A percentile compares a stretch with the other conserved stretches of the same genome.
Evolutionary conservation across 805 yeast species (phyloP).

Genomic region (Lipomyces chichibuensis): DNA sequence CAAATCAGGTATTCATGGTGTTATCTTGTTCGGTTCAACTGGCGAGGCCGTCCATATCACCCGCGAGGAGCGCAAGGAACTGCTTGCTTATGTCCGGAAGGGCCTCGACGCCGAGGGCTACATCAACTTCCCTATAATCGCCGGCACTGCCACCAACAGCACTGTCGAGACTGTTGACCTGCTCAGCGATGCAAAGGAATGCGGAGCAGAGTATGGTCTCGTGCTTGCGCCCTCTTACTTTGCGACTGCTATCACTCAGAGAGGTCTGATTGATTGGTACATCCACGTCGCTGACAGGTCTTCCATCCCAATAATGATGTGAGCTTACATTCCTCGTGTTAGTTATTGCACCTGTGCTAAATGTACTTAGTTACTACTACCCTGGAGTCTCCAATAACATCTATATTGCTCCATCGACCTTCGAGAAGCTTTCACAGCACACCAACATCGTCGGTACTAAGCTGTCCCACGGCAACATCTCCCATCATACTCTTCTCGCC

Average conservation of each 20-base stretch:
- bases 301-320: slow-evolving; percentile 50
- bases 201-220: slow-evolving; percentile 42
- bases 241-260: slow-evolving; percentile 52
- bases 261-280: slow-evolving; percentile 53
- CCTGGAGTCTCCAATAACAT: slow-evolving; percentile 56
- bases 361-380: slow-evolving; percentile 45
- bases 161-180: slow-evolving; percentile 51
- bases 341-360: background rate
- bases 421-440: slow-evolving; percentile 50
- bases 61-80: slow-evolving; percentile 48
- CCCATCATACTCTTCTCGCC: slow-evolving; percentile 53
- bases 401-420: slow-evolving; percentile 47
- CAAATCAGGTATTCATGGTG: slow-evolving; percentile 53
- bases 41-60: slow-evolving; percentile 60
- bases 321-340: background rate
- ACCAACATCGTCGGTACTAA: slow-evolving; percentile 56
- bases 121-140: slow-evolving; percentile 50
- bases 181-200: slow-evolving; percentile 39
- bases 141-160: slow-evolving; percentile 55
- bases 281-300: slow-evolving; percentile 51
- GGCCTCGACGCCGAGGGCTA: slow-evolving; percentile 46
- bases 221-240: slow-evolving; percentile 55
- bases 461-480: slow-evolving; percentile 56
- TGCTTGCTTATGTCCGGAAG: slow-evolving; percentile 40
- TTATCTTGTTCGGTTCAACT: slow-evolving; percentile 57